Base-by-base conservation (phyloP, 2,329 filamentous ascomycete species). In the Colletotrichum karsti region DNA sequence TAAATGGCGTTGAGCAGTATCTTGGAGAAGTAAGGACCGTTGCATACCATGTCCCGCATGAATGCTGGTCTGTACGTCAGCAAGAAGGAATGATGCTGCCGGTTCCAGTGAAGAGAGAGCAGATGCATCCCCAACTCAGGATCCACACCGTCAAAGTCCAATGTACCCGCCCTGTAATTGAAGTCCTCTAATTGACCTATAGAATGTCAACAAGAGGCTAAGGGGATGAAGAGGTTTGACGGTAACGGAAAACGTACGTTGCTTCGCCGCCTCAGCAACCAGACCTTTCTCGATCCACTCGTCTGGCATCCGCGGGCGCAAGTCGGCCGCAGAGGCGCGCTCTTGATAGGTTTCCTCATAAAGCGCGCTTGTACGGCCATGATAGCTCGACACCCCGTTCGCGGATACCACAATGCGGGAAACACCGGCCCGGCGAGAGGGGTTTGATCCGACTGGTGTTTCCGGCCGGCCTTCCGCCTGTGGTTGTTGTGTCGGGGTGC, bases 121-220 rank as follows among this genome's bases (percentile, higher is more conserved):
- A 88, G 73, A 56, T 88, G 83, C 77, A 86, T 82, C 3, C 81
- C 86, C 7, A 88, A 71, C 12, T 87, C 82, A 0, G 85, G 81
- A 33, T 85, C 81, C 2, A 88, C 81, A 1, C 85, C 86, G 70
- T 88, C 86, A 72, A 89, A 88, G 71, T 89, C 85, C 3, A 88
- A 78, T 59, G 81, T 82, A 1, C 79, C 80, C 15, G 79, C 74
- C 5, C 78, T 75, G 42, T 82, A 78, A 68, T 87, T 83, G 61
- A 87, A 75, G 0, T 79, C 77, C 63, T 88, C 86, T 9, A 87
- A 74, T 63, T 88, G 86, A 7, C 71, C 80, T 82, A 46, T 9
- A 6, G 5, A 1, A 24, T 15, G 26, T 64, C 35, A 67, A 12
- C 12, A 5, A 5, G 8, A n/a, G 8, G 12, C 4, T 10, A 10